phyloP scores from a whole-genome alignment of 805 yeast species.

The Debaryomyces castellii region DNA sequence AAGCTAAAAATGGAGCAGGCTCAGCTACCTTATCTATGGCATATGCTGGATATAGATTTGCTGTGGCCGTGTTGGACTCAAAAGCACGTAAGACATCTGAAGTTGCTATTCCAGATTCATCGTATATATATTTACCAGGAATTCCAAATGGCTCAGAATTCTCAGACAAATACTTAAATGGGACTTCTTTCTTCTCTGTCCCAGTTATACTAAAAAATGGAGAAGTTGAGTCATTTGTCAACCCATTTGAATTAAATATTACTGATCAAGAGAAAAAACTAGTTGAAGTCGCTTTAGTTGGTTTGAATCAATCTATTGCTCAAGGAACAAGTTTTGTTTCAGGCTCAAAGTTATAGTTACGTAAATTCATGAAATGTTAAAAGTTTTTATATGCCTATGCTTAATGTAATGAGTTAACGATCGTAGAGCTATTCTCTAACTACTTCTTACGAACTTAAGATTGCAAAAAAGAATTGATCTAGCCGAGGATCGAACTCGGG shows the following conservation, averaged over 20 bases:
- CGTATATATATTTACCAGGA: conserved; percentile 56
- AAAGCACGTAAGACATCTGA: conserved; percentile 17
- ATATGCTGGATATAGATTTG: conserved; percentile 83
- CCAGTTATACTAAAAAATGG: conserved; percentile 45
- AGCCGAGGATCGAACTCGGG: conserved; percentile 48
- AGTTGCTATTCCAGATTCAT: conserved; percentile 42
- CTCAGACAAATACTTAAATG: conserved; percentile 32
- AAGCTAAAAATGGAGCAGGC: conserved; percentile 93
- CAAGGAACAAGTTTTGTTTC: conserved; percentile 42
- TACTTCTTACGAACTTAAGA: too few relatives aligned
- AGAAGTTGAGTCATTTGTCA: conserved; percentile 32
- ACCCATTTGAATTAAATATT: conserved; percentile 34
- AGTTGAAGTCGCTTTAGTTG: conserved; percentile 37
- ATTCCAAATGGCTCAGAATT: conserved; percentile 47
- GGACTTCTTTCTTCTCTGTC: conserved; percentile 47
- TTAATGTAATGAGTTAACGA: too few relatives aligned
- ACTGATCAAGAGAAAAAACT: conserved; percentile 32
- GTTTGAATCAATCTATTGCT: conserved; percentile 37
- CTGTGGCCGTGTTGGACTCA: conserved; percentile 48
- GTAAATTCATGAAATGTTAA: neutral
- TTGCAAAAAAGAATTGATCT: conserved; percentile 32
- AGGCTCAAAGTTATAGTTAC: conserved; percentile 32
- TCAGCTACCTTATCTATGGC: conserved; percentile 97
- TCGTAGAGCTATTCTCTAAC: too few relatives aligned
- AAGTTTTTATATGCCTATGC: too few relatives aligned